Evolutionary conservation across 768 basidiomycete genomes (phyloP), one percentile per base, ranked within the genome.

Genomic region (Auricularia heimuer): DNA sequence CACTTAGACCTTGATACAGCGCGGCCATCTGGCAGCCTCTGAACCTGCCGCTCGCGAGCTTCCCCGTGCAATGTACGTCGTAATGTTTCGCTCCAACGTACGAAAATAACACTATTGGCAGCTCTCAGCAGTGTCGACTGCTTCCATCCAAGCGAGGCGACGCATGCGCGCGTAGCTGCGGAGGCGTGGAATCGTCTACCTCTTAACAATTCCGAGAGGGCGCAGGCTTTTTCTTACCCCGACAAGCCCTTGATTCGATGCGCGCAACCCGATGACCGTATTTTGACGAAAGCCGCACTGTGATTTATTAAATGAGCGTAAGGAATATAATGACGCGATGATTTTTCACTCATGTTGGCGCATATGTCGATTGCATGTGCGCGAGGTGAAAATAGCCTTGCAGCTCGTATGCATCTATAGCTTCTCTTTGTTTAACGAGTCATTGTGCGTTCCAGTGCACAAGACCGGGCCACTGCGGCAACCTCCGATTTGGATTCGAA

Each of bases 11-110:
- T 10, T 36, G 33, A 29, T 61, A 14, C 39, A 68, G 68, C 61
- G 68, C 66, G 1, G 66, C 66, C 3, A 33, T 68, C 11, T 68
- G 66, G 66, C 68, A 68, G 62, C 68, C 68, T 21, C 63, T 62
- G 14, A 60, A 42, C 37, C 62, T 68, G n/a, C 63, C 66, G 18
- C 56, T 68, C 0, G 66, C 60, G 12, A 56, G 51, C 10, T 68
- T 56, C 62, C 68, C 68, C 10, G 65, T 68, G 11, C 35, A 67
- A 39, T 67, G 67, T 68, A 16, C 35, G 67, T 51, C 29, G 29
- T 16, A 21, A 11, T 24, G 14, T 7, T 54, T 11, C 33, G 18
- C 10, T 18, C 11, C 44, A 18, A 45, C 44, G 44, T 42, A 34
- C n/a, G 14, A 3, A 29, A 29, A 29, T 29, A 29, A 29, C 29